These are phyloP conservation scores for Blastomyces silverae DNA, from an alignment of 2,329 filamentous ascomycete genomes.

Conservation along the genomic window DNA sequence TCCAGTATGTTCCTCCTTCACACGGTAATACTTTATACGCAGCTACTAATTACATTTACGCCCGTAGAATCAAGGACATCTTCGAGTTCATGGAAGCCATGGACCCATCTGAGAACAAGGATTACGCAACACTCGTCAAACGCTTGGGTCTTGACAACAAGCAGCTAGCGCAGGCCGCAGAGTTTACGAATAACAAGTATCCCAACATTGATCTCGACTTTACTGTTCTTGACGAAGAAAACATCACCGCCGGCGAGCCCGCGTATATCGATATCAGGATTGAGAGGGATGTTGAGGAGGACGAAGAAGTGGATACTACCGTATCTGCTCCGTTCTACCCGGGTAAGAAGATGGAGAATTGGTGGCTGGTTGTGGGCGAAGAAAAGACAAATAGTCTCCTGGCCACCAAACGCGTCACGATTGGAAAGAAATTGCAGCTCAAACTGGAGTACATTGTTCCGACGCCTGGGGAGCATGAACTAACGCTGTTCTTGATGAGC, in stretches of 20 bases:
- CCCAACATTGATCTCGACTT: conserved; percentile 91
- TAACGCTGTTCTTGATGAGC: conserved; percentile 93
- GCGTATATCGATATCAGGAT: conserved; percentile 78
- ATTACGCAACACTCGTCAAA: conserved; percentile 71
- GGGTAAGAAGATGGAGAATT: conserved; percentile 86
- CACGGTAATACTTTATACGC: conserved; percentile 11
- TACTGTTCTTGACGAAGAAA: conserved; percentile 71
- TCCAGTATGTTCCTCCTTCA: conserved; percentile 52
- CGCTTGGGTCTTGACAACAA: conserved; percentile 69
- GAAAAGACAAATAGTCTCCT: conserved; percentile 80
- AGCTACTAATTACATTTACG: conserved; percentile 26
- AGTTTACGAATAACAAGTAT: conserved; percentile 94
- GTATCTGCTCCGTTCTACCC: conserved; percentile 97
- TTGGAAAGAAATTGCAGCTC: conserved; percentile 69
- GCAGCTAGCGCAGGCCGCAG: conserved; percentile 81
- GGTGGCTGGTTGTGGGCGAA: conserved; percentile 96
- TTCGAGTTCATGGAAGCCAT: conserved; percentile 99
- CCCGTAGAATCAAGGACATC: conserved; percentile 74
- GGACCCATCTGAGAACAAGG: conserved; percentile 85
- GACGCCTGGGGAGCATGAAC: conserved; percentile 72
- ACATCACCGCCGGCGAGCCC: conserved; percentile 71
- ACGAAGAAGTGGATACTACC: conserved; percentile 67
- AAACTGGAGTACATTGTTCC: conserved; percentile 85
- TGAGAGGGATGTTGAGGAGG: conserved; percentile 69
- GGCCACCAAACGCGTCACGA: conserved; percentile 89